Evolutionary conservation across 2,329 filamentous ascomycete species (phyloP).

Genomic region (Claviceps pazoutovae): DNA sequence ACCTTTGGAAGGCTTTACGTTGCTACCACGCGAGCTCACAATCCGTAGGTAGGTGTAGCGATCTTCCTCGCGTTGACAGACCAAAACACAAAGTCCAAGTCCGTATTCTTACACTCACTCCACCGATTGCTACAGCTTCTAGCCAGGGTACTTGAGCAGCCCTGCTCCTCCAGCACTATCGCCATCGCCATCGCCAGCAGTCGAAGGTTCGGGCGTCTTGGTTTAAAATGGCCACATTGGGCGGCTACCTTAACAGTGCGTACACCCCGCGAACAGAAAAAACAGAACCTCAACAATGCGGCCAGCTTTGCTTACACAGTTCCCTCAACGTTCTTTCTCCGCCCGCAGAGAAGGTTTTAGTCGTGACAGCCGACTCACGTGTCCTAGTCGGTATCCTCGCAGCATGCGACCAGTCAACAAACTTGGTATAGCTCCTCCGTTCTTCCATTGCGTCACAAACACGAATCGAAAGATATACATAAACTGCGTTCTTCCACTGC

Average conservation of each 20-base stretch:
- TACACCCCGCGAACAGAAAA: not conserved
- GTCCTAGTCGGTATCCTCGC: constrained; percentile 72
- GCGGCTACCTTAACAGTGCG: constrained; percentile 31
- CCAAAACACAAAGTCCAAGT: too few species aligned
- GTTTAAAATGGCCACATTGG: constrained; percentile 28
- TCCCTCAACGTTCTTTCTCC: not conserved
- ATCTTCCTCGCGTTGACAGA: not conserved
- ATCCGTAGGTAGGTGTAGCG: too few species aligned
- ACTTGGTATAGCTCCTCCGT: constrained; percentile 43
- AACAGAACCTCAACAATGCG: not conserved
- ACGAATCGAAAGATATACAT: not conserved
- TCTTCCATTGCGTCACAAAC: not conserved
- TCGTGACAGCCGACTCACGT: constrained; percentile 84
- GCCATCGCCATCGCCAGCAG: not conserved
- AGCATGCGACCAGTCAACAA: constrained; percentile 82
- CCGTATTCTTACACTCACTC: not conserved
- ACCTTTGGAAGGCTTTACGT: not conserved
- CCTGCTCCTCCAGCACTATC: not conserved
- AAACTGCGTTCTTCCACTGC: not conserved
- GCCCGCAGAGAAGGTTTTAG: constrained; percentile 66
- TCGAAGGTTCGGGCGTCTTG: not conserved
- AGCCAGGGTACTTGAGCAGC: not conserved
- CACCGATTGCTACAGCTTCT: not conserved
- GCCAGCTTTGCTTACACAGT: not conserved
- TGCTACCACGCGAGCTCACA: not conserved